Evolutionary conservation across 176 grass and related monocot genomes (phyloP).

Genomic region (Pontederia crassipes): DNA sequence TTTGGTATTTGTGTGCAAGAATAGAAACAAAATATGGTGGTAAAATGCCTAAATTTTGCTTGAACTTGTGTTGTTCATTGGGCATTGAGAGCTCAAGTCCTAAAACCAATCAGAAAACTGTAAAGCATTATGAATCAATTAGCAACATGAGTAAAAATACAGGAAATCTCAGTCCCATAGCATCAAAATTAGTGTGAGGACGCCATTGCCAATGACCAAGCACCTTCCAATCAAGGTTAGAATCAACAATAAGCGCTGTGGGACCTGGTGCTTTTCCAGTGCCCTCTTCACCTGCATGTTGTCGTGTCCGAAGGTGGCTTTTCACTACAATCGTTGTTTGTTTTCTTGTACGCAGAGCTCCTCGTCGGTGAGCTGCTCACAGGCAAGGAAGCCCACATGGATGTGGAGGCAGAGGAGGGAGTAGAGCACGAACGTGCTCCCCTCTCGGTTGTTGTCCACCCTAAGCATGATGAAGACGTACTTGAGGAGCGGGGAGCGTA

Average conservation of each 20-base stretch:
- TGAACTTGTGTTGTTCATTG: slow-evolving; percentile 97
- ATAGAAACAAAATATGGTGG: background rate
- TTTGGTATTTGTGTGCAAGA: slow-evolving; percentile 3
- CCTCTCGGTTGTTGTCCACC: slow-evolving; percentile 91
- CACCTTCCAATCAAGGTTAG: slow-evolving; percentile 73
- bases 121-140: slow-evolving; percentile 19
- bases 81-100: slow-evolving; percentile 85
- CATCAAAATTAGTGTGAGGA: slow-evolving; percentile 47
- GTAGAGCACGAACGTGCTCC: slow-evolving; percentile 97
- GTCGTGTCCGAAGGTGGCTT: slow-evolving; percentile 13
- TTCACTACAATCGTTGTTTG: slow-evolving; percentile 10
- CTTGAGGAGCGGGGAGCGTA: slow-evolving; percentile 89
- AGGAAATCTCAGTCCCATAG: background rate
- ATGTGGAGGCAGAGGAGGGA: slow-evolving; percentile 89
- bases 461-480: slow-evolving; percentile 96
- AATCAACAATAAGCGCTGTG: slow-evolving; percentile 61
- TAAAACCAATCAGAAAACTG: slow-evolving; percentile 94
- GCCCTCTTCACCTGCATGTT: slow-evolving; percentile 31
- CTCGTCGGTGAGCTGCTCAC: slow-evolving; percentile 47
- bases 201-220: slow-evolving; percentile 94
- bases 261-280: slow-evolving; percentile 63
- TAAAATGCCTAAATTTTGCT: slow-evolving; percentile 12
- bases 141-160: background rate
- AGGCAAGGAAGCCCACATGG: slow-evolving; percentile 62
- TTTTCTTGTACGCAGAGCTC: slow-evolving; percentile 27